Evolutionary conservation across 2,329 filamentous ascomycete species (phyloP), one percentile per base, ranked within the genome.

Genomic region (Verticillium nubilum): DNA sequence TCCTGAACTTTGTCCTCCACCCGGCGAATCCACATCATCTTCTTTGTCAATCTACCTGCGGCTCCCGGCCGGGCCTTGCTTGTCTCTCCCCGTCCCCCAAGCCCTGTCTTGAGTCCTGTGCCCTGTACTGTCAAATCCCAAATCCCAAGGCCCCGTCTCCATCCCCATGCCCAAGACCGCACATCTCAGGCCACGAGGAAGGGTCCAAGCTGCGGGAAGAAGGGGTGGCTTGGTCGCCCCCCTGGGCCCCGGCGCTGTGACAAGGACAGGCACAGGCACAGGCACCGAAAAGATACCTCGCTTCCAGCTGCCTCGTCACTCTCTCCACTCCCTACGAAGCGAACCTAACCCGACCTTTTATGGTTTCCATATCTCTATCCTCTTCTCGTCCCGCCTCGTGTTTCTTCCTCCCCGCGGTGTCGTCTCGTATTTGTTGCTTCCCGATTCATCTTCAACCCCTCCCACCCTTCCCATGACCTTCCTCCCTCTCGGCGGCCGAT

Each of bases 1-100:
- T 23, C 42, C 42, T 25, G 42, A 50, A 50, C 42, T 13, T 54
- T 26, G 17, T 54, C 52, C 52, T 31, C 29, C 26, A 54, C 27
- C 28, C 15, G 26, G 29, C 28, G 42, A 56, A 42, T 13, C 54
- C 54, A 56, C 54, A 56, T 42, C 19, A 23, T 50, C 54, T 28
- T 37, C 25, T 42, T 37, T 42, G 35, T 35, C 54, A 56, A 56
- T 56, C 35, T 56, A 56, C 54, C 33, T 56, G 54, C 54, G 54
- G 54, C 54, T 56, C 33, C 35, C 54, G 54, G 33, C 54, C 33
- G 35, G 54, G 35, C 33, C 54, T 19, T 28, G 42, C 54, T 25
- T 50, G 42, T 28, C 27, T 29, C 52, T 29, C 52, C 26, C 52
- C 52, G 52, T 53, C 26, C 26, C 27, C 52, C 25, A 15, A 29